Base-by-base conservation (phyloP, 2,329 filamentous ascomycete genomes). In the Anisogramma anomala region DNA sequence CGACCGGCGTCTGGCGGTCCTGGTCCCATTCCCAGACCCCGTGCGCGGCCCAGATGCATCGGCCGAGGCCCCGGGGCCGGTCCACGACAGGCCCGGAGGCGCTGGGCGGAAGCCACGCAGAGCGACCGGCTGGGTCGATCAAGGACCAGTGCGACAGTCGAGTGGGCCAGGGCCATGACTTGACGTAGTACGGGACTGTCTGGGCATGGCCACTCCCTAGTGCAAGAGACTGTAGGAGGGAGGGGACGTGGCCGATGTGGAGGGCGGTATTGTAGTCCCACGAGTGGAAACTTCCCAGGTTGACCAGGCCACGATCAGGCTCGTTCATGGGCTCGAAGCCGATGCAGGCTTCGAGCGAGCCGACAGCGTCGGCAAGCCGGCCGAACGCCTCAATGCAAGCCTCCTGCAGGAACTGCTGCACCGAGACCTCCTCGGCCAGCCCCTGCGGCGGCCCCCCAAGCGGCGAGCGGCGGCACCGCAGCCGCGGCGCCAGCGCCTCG, bases 301-400 rank as follows among this genome's bases (percentile, higher is more conserved):
- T 61, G 23, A 65, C 55, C 17, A 64, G 57, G 4, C 62, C 62
- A 1, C 63, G 61, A 42, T 63, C 60, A 2, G 62, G 62, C 47
- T 65, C 62, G 30, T 65, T 65, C 53, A 65, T 61, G 6, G 60
- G 58, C 42, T 65, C 62, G 33, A 64, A 64, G 1, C 62, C 62
- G 9, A 65, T 33, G 27, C 56, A 61, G 6, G 58, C 59, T 39
- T 61, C 59, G 7, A 61, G 51, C 14, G 49, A 45, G 2, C 46
- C 42, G 8, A 62, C 36, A 13, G 54, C 55, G 6, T 61, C 59
- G 3, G 59, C 58, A 1, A 61, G 55, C 5, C 50, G 48, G 3
- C 59, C 59, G 33, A 61, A 61, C 0, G 59, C 58, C 38, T 60
- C 59, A 7, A 61, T 48, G 23, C 55, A 53, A 6, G 59, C 53